Conservation (phyloP, 106 monocot species). For the Dioscorea alata region DNA sequence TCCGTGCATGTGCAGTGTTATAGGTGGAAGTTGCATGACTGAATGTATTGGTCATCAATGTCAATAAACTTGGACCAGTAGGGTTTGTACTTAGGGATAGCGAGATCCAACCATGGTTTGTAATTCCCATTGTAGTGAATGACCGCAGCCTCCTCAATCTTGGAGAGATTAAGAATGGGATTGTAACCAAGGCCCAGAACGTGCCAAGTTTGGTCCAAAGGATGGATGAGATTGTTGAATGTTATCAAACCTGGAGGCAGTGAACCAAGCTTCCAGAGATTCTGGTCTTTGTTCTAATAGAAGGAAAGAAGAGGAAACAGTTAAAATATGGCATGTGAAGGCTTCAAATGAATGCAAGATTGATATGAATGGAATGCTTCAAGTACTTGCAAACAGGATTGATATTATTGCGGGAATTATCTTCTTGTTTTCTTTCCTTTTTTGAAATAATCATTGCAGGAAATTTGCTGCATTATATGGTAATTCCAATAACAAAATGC, state of each 20-base stretch:
- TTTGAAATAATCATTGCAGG: no score
- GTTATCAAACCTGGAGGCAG: conserved; percentile 47
- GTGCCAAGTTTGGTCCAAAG: conserved; percentile 40
- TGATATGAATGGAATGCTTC: no score
- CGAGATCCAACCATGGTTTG: conserved; percentile 55
- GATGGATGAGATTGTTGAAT: conserved; percentile 43
- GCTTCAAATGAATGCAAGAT: neutral
- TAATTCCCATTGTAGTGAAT: conserved; percentile 54
- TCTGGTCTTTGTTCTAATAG: conserved; percentile 33
- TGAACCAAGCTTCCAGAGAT: conserved; percentile 56
- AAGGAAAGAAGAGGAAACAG: neutral
- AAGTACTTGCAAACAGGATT: no score
- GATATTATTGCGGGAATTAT: no score
- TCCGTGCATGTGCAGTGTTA: neutral
- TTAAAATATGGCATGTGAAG: neutral
- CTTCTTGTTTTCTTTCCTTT: no score
- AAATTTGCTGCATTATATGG: no score
- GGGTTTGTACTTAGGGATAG: conserved; percentile 23
- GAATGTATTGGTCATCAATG: conserved; percentile 27
- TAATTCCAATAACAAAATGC: no score
- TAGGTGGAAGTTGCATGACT: conserved; percentile 15
- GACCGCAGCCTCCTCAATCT: conserved; percentile 28
- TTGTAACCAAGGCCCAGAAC: conserved; percentile 50
- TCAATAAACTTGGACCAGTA: conserved; percentile 41
- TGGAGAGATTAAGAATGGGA: conserved; percentile 8